phyloP scores from a whole-genome alignment of 106 monocot genomes.

The Dendrobium huoshanense region DNA sequence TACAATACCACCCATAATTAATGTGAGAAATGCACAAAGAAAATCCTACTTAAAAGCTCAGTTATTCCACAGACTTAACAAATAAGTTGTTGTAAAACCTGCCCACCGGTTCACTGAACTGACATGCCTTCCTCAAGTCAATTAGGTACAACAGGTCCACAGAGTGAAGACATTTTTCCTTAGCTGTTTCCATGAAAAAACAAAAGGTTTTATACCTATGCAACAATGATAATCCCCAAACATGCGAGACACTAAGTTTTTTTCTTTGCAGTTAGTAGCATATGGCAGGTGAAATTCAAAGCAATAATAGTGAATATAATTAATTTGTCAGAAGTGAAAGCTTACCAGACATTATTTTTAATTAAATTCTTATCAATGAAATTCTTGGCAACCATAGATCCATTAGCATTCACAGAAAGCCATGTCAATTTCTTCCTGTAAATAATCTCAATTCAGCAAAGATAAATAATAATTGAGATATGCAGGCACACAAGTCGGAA shows the following conservation, averaged over 20 bases:
- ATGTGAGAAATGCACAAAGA: no score
- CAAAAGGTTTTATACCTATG: not conserved
- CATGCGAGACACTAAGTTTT: not conserved
- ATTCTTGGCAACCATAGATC: slow-evolving; percentile 54
- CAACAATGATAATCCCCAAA: not conserved
- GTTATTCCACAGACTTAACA: no score
- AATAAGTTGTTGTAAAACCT: no score
- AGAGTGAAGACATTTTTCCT: not conserved
- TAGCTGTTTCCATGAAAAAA: not conserved
- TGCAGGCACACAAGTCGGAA: not conserved
- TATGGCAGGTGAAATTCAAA: not conserved
- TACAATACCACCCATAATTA: no score
- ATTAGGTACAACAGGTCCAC: no score
- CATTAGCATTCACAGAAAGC: slow-evolving; percentile 86
- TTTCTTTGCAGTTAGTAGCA: not conserved
- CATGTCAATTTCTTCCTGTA: slow-evolving; percentile 79
- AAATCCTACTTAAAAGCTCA: no score
- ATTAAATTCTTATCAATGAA: slow-evolving; percentile 66
- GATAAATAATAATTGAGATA: not conserved
- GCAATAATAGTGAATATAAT: not conserved
- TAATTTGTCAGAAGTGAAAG: slow-evolving; percentile 3
- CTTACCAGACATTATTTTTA: slow-evolving; percentile 67
- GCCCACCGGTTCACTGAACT: no score
- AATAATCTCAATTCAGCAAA: slow-evolving; percentile 1
- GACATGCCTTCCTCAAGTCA: no score